Conservation (phyloP, 78 protist genomes). For the Planoprotostelium fungivorum region DNA sequence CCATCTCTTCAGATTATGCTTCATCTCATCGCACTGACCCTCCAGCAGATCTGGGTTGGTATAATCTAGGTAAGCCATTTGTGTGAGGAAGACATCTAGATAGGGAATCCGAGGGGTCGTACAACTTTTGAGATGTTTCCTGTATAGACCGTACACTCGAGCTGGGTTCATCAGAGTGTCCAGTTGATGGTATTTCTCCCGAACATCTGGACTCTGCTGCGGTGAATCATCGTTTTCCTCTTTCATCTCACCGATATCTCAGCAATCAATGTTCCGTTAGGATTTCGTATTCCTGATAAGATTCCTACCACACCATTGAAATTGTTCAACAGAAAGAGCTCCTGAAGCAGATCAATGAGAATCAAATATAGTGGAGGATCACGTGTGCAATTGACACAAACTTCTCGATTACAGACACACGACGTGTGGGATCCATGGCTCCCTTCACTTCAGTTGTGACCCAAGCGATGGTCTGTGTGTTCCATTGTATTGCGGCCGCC, state of each 20-base stretch:
- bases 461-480: not conserved
- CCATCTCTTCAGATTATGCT: no score
- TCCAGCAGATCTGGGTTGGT: not conserved
- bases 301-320: not conserved
- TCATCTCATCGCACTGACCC: not conserved
- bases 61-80: not conserved
- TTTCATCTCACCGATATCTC: not conserved
- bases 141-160: not conserved
- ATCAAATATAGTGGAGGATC: not conserved
- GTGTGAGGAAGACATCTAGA: not conserved
- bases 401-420: not conserved
- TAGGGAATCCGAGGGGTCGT: not conserved
- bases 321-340: not conserved
- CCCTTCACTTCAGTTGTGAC: not conserved
- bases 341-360: not conserved
- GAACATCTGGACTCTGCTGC: not conserved
- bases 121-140: not conserved
- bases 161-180: not conserved
- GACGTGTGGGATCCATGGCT: not conserved
- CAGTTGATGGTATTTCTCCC: not conserved
- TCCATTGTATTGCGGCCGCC: not conserved
- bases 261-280: not conserved
- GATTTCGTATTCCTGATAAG: not conserved
- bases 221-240: no score
- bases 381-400: not conserved